Percentiles rank a stretch among this genome's conserved stretches.
Evolutionary conservation across 2,329 filamentous ascomycete genomes (phyloP).

Genomic region (Ophiosphaerella narmari): DNA sequence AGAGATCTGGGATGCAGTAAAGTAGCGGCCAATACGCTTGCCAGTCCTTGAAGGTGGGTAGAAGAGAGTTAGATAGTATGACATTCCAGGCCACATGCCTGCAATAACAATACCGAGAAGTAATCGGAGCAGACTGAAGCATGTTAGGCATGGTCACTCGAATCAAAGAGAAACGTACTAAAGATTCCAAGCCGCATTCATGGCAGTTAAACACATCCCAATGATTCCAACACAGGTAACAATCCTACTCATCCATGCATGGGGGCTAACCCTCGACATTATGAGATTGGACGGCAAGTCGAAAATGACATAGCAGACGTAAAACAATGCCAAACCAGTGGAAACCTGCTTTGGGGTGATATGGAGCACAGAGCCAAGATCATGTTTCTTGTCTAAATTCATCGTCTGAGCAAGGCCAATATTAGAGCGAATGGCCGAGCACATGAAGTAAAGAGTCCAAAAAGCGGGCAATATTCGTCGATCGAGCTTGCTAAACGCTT

Average conservation of each 20-base stretch:
- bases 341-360: slow-evolving; percentile 78
- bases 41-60: slow-evolving; percentile 86
- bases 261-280: slow-evolving; percentile 83
- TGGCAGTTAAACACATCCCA: slow-evolving; percentile 80
- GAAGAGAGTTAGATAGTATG: slow-evolving; percentile 88
- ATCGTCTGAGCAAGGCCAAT: slow-evolving; percentile 94
- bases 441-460: slow-evolving; percentile 89
- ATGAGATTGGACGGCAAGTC: slow-evolving; percentile 86
- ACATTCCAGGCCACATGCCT: slow-evolving; percentile 95
- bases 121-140: slow-evolving; percentile 70
- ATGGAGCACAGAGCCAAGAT: slow-evolving; percentile 72
- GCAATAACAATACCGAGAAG: slow-evolving; percentile 86
- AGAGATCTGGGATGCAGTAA: slow-evolving; percentile 85
- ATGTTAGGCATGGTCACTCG: neutral
- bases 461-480: slow-evolving; percentile 72
- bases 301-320: slow-evolving; percentile 89
- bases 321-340: slow-evolving; percentile 84
- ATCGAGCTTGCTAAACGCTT: slow-evolving; percentile 57
- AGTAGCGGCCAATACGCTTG: slow-evolving; percentile 88
- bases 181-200: slow-evolving; percentile 81
- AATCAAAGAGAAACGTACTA: slow-evolving; percentile 61
- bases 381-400: slow-evolving; percentile 73
- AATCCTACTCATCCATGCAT: slow-evolving; percentile 90
- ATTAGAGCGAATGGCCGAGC: slow-evolving; percentile 88
- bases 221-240: slow-evolving; percentile 86